Base-by-base conservation (phyloP, 2,329 filamentous ascomycete genomes). In the Drechslerella dactyloides region DNA sequence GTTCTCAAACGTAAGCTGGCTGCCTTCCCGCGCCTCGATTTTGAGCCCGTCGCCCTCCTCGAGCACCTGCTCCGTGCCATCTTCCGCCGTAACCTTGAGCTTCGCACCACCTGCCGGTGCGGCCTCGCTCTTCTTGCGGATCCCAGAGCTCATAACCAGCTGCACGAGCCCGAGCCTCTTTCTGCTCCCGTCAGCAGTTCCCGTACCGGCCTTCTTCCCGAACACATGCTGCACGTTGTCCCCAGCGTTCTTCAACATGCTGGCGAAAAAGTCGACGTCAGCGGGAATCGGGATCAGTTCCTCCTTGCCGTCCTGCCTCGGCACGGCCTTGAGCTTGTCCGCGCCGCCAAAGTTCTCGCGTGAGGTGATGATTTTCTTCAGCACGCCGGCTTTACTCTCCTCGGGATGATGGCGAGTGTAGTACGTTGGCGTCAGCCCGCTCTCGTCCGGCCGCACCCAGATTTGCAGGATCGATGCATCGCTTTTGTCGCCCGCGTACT, bases 211-310 rank as follows among this genome's bases (percentile, higher is more conserved):
- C 27, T 72, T 72, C 60, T 64, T 60, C 10, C 60, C 62, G 24
- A 72, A 72, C 6, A 27, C 60, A 35, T 72, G 68, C 8, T 55
- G 24, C 15, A 65, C 55, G 8, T 40, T 51, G 42, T 72, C 68
- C 13, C 60, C 60, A 5, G 50, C 33, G 15, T 73, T 35, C 13
- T 63, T 63, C 10, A 73, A 44, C n/a, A 73, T 66, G 37, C 62
- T 73, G 21, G 69, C 69, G 44, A 58, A 73, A 55, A 73, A 73
- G 23, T 73, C 63, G 37, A 73, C 54, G 24, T 73, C 69, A 7
- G 69, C 63, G 2, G 61, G 69, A 13, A 73, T 73, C 10, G 69
- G 69, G 52, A 73, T 73, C n/a, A 73, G 42, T 37, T 73, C 69
- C 42, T 73, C 69, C 40, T 73, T 73, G 11, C 69, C 69, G 44